Evolutionary conservation across 441 rosid genomes (phyloP).

Genomic region (Pelargonium citronellum): DNA sequence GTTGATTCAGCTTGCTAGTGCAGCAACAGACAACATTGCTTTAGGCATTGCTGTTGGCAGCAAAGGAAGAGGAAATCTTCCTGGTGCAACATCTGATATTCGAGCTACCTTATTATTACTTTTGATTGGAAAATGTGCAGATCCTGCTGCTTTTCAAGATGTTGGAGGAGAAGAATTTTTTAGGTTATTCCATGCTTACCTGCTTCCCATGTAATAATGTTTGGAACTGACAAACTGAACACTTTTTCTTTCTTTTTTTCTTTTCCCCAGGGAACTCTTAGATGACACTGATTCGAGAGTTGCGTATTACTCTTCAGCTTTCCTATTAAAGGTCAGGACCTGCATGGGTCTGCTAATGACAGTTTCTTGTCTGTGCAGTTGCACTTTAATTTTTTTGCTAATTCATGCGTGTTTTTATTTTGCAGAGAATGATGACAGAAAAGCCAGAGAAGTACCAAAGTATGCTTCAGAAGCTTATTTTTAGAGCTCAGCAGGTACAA

Average conservation of each 20-base stretch:
- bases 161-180: slow-evolving; percentile 93
- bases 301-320: slow-evolving; percentile 94
- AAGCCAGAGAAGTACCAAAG: slow-evolving; percentile 89
- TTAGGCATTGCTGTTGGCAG: slow-evolving; percentile 99
- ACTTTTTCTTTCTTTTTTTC: slow-evolving; percentile 15
- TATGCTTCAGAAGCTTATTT: slow-evolving; percentile 91
- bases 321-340: slow-evolving; percentile 83
- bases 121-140: slow-evolving; percentile 94
- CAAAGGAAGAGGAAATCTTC: slow-evolving; percentile 96
- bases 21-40: slow-evolving; percentile 90
- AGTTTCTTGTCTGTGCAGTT: background rate
- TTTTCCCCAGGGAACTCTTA: slow-evolving; percentile 66
- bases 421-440: slow-evolving; percentile 98
- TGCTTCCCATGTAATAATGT: slow-evolving; percentile 13
- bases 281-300: slow-evolving; percentile 98
- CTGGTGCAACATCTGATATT: slow-evolving; percentile 94
- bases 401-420: slow-evolving; percentile 19
- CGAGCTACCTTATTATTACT: slow-evolving; percentile 85
- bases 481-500: slow-evolving; percentile 92
- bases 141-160: slow-evolving; percentile 77
- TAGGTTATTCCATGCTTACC: slow-evolving; percentile 44
- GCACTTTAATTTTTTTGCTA: slow-evolving; percentile 19
- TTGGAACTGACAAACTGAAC: slow-evolving; percentile 5
- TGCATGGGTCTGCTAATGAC: slow-evolving; percentile 8
- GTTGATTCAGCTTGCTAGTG: slow-evolving; percentile 91